phyloP scores from a whole-genome alignment of 768 basidiomycete genomes.

The Kwoniella dendrophila region DNA sequence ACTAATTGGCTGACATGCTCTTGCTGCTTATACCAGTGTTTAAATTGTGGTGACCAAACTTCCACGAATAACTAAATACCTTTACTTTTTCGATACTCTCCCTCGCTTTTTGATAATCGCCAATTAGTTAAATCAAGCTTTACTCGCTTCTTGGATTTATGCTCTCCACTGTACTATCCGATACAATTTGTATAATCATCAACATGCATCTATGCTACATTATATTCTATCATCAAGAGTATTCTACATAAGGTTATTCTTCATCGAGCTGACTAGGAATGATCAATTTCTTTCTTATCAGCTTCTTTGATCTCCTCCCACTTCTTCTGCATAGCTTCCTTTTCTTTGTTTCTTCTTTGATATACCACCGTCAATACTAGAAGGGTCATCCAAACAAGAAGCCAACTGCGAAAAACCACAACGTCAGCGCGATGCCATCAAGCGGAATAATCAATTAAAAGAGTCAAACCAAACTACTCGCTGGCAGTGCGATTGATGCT shows the following conservation, averaged over 20 bases:
- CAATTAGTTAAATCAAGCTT: too few relatives aligned
- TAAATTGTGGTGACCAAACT: constrained; percentile 28
- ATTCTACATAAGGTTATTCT: constrained; percentile 3
- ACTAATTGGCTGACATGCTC: background rate
- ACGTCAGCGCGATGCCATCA: too few relatives aligned
- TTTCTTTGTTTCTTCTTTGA: constrained; percentile 37
- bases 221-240: background rate
- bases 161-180: constrained; percentile 2
- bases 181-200: background rate
- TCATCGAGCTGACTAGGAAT: background rate
- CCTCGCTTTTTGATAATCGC: too few relatives aligned
- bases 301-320: constrained; percentile 33
- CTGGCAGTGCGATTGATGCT: too few relatives aligned
- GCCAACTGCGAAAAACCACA: constrained; percentile 16
- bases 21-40: constrained; percentile 4
- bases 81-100: too few relatives aligned
- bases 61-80: constrained; percentile 26
- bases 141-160: too few relatives aligned
- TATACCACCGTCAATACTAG: constrained; percentile 22
- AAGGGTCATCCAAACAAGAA: constrained; percentile 32
- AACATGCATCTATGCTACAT: constrained; percentile 17
- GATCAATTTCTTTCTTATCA: constrained; percentile 12
- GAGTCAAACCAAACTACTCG: too few relatives aligned
- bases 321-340: constrained; percentile 32
- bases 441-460: too few relatives aligned